A percentile compares a stretch with the other conserved stretches of the same genome.
Conservation (phyloP, 179 eudicot species). For the Silene vulgaris region DNA sequence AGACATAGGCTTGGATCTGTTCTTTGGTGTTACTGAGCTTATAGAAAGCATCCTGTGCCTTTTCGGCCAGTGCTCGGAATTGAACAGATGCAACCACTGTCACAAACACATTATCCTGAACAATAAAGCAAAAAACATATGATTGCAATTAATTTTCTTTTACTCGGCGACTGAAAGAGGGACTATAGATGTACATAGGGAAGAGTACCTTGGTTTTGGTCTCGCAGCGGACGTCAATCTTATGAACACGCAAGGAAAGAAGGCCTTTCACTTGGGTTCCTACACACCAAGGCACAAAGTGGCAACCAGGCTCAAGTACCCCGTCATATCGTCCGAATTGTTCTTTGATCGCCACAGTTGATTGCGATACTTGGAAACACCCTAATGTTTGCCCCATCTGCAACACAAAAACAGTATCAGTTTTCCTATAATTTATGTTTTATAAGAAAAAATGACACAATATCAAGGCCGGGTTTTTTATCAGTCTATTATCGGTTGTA, state of each 20-base stretch:
- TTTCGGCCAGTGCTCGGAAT: constrained; percentile 29
- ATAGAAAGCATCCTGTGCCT: constrained; percentile 35
- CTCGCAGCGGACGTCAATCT: constrained; percentile 37
- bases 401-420: background rate
- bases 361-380: constrained; percentile 33
- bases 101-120: constrained; percentile 43
- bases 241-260: constrained; percentile 32
- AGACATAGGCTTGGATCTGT: constrained; percentile 39
- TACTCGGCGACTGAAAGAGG: no score
- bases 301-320: constrained; percentile 32
- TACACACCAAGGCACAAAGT: constrained; percentile 35
- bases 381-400: constrained; percentile 33
- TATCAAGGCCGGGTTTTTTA: no score
- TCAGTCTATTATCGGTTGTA: no score
- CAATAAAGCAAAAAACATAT: background rate
- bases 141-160: background rate
- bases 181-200: no score
- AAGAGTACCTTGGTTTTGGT: constrained; percentile 38
- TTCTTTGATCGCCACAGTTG: constrained; percentile 34
- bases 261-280: constrained; percentile 29
- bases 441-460: no score
- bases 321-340: constrained; percentile 28
- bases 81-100: constrained; percentile 40
- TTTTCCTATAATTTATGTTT: no score
- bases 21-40: constrained; percentile 31